Evolutionary conservation across 257 asterid species (phyloP).

Genomic region (Solanum ahanhuiri): DNA sequence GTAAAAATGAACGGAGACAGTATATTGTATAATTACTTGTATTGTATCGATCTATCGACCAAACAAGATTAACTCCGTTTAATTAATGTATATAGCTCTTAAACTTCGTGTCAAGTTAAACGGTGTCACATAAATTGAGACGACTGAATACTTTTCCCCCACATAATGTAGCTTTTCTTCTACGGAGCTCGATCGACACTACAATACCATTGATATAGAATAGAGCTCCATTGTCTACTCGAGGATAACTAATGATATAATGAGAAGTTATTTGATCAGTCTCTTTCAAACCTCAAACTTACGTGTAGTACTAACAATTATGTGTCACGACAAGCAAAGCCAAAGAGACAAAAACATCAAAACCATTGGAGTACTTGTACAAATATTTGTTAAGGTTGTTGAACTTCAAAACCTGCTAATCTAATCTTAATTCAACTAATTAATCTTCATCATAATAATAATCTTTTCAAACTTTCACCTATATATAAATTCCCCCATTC

Average conservation of each 20-base stretch:
- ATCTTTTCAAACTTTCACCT: neutral
- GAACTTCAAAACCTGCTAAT: conserved; percentile 26
- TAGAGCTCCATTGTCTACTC: too few species aligned
- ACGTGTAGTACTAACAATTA: neutral
- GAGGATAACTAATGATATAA: too few species aligned
- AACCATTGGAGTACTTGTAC: neutral
- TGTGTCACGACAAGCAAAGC: neutral
- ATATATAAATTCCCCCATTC: conserved; percentile 13
- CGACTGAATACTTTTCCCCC: neutral
- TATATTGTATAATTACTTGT: too few species aligned
- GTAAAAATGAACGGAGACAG: rapidly evolving
- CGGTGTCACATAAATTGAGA: neutral
- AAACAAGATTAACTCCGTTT: neutral
- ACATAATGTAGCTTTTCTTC: neutral
- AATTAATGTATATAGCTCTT: too few species aligned
- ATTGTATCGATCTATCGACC: neutral
- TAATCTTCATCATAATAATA: conserved; percentile 1
- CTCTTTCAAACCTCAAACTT: neutral
- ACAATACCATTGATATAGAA: too few species aligned
- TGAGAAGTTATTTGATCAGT: too few species aligned
- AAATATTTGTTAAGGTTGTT: conserved; percentile 49
- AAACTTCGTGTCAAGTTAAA: neutral
- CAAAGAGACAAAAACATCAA: neutral
- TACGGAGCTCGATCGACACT: neutral
- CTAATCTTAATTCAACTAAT: neutral